phyloP scores from a whole-genome alignment of 768 basidiomycete species.

The Trametes coccinea region DNA sequence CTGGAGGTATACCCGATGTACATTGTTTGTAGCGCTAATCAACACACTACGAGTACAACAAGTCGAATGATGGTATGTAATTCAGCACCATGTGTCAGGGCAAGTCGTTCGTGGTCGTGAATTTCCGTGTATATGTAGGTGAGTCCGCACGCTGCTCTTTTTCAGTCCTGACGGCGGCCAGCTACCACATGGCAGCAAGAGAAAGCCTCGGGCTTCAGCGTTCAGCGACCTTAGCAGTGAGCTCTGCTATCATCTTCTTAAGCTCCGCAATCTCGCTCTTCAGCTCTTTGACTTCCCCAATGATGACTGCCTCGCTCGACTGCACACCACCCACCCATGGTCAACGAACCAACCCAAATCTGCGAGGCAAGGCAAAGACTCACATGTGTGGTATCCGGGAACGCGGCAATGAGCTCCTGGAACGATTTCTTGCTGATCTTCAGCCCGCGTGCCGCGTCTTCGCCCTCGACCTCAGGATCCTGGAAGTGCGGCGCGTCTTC shows the following conservation, averaged over 20 bases:
- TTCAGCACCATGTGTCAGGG: not conserved
- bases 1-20: slow-evolving; percentile 13
- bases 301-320: slow-evolving; percentile 70
- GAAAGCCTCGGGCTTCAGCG: not conserved
- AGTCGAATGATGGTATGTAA: not conserved
- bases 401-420: slow-evolving; percentile 63
- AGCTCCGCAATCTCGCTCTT: slow-evolving; percentile 44
- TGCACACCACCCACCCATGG: slow-evolving; percentile 30
- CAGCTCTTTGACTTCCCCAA: slow-evolving; percentile 62
- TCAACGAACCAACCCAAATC: not conserved
- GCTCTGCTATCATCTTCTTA: slow-evolving; percentile 36
- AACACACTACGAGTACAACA: not conserved
- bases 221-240: slow-evolving; percentile 13
- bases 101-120: not conserved
- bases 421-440: slow-evolving; percentile 73
- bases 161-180: too few species aligned
- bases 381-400: slow-evolving; percentile 75
- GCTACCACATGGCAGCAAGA: not conserved
- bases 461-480: slow-evolving; percentile 62
- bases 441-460: slow-evolving; percentile 53
- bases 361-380: slow-evolving; percentile 23
- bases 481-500: slow-evolving; percentile 52
- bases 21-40: slow-evolving; percentile 12
- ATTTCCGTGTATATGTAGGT: not conserved
- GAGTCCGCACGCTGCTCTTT: too few species aligned